phyloP scores from a whole-genome alignment of 2,329 filamentous ascomycete species.

The Venturia nashicola region DNA sequence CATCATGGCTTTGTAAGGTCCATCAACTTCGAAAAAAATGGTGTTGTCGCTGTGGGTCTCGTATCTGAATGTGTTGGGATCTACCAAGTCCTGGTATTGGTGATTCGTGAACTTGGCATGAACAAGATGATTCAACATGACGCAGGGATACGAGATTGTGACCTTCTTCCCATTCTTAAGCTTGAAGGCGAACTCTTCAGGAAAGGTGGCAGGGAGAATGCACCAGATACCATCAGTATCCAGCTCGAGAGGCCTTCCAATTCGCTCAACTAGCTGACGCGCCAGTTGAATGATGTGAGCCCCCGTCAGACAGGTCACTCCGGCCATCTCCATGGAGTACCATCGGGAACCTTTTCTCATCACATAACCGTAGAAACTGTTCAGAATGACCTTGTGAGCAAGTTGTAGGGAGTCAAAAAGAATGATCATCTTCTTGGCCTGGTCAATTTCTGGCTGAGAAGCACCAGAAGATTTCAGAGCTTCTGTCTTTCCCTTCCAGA shows the following conservation, averaged over 20 bases:
- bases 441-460: slow-evolving; percentile 63
- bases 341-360: slow-evolving; percentile 98
- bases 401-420: slow-evolving; percentile 91
- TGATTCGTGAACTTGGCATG: slow-evolving; percentile 93
- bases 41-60: slow-evolving; percentile 97
- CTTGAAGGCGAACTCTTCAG: slow-evolving; percentile 91
- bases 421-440: slow-evolving; percentile 97
- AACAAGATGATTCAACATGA: slow-evolving; percentile 97
- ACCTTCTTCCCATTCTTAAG: slow-evolving; percentile 94
- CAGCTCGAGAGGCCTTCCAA: slow-evolving; percentile 83
- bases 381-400: slow-evolving; percentile 97
- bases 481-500: slow-evolving; percentile 96
- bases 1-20: slow-evolving; percentile 95
- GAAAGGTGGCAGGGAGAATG: slow-evolving; percentile 91
- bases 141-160: slow-evolving; percentile 92
- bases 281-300: slow-evolving; percentile 96
- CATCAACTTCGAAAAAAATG: slow-evolving; percentile 98
- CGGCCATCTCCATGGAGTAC: slow-evolving; percentile 99
- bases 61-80: slow-evolving; percentile 72
- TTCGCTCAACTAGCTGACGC: slow-evolving; percentile 79
- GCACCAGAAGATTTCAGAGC: slow-evolving; percentile 74
- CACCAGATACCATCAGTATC: slow-evolving; percentile 99
- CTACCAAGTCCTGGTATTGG: slow-evolving; percentile 84
- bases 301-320: slow-evolving; percentile 92
- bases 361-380: slow-evolving; percentile 98